These are phyloP conservation scores for Solanum habrochaites DNA, from an alignment of 257 asterid species.

Conservation along the genomic window DNA sequence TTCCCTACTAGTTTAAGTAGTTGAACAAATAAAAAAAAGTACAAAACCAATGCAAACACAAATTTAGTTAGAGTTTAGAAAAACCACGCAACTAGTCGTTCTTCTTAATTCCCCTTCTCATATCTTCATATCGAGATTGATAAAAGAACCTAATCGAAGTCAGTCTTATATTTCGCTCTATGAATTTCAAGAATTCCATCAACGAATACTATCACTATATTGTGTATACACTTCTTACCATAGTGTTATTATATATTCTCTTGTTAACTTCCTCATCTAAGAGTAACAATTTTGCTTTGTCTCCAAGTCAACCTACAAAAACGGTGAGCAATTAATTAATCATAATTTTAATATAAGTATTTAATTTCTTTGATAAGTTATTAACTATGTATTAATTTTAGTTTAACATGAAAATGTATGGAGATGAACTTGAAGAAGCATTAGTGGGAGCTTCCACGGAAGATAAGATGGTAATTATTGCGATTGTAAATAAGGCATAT, in stretches of 20 bases:
- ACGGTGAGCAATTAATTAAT: background rate
- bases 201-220: background rate
- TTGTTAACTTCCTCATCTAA: background rate
- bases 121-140: background rate
- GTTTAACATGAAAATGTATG: background rate
- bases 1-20: background rate
- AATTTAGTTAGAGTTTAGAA: background rate
- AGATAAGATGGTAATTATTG: slow-evolving; percentile 29
- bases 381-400: background rate
- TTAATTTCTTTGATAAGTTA: background rate
- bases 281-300: background rate
- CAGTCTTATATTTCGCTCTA: background rate
- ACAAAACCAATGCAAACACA: background rate
- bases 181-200: background rate
- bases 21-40: background rate
- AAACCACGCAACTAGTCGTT: background rate
- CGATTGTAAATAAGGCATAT: slow-evolving; percentile 32
- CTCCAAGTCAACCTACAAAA: background rate
- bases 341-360: background rate
- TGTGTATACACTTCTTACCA: background rate
- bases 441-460: slow-evolving; percentile 13
- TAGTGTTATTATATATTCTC: background rate
- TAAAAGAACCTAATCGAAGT: background rate
- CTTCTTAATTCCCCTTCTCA: background rate
- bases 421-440: slow-evolving; percentile 23